Evolutionary conservation across 805 yeast species (phyloP).

Genomic region (Torulaspora quercuum): DNA sequence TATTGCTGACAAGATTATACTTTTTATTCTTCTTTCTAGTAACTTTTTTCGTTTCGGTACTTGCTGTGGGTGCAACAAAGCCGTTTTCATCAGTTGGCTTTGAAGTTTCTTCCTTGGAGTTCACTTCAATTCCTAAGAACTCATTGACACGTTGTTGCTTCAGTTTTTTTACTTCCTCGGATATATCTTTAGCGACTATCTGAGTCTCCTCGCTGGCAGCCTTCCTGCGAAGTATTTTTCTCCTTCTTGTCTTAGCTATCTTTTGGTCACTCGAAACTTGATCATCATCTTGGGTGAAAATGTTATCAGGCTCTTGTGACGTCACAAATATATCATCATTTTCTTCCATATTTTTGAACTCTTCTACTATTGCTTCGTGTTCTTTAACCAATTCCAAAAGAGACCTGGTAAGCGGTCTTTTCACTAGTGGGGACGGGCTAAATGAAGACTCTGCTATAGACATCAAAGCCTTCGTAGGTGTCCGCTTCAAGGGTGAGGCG

Average conservation of each 20-base stretch:
- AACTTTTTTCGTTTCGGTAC: conserved; percentile 18
- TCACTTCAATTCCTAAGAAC: conserved; percentile 13
- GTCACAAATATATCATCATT: conserved; percentile 6
- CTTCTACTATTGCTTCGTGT: conserved; percentile 31
- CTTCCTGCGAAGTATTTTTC: conserved; percentile 18
- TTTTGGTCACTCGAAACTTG: conserved; percentile 8
- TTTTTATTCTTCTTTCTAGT: conserved; percentile 28
- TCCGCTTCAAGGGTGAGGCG: conserved; percentile 13
- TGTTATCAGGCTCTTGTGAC: conserved; percentile 6
- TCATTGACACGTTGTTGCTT: conserved; percentile 25
- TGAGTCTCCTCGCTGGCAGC: conserved; percentile 9
- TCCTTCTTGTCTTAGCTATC: conserved; percentile 11
- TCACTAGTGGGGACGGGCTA: conserved; percentile 34
- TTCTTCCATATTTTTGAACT: conserved; percentile 23
- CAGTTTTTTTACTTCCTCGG: conserved; percentile 26
- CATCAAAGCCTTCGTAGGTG: conserved; percentile 15
- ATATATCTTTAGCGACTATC: conserved; percentile 20
- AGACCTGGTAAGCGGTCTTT: conserved; percentile 26
- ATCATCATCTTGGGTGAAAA: conserved; percentile 9
- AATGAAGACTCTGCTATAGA: conserved; percentile 8
- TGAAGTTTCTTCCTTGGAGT: conserved; percentile 18
- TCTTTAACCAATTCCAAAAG: conserved; percentile 33
- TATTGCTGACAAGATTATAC: conserved; percentile 41
- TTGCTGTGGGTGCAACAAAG: too few relatives aligned
- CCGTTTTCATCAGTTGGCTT: too few relatives aligned